A percentile compares a stretch with the other conserved stretches of the same genome.
phyloP scores from a whole-genome alignment of 257 asterid species.

The Pogostemon cablin region DNA sequence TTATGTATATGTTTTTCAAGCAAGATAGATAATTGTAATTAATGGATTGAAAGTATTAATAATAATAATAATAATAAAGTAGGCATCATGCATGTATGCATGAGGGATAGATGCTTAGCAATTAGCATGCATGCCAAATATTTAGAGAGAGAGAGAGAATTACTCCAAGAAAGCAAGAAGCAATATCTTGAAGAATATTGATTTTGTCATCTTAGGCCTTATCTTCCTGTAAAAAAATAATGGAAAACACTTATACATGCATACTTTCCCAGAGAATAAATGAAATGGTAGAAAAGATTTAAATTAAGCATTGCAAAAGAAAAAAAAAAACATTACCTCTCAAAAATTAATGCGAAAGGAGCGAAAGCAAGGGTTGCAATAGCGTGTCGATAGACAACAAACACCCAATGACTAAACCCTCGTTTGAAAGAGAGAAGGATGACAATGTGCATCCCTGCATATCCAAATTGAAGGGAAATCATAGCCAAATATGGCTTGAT shows the following conservation, averaged over 20 bases:
- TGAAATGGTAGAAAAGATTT: not conserved
- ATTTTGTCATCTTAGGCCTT: constrained; percentile 71
- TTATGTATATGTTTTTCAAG: not conserved
- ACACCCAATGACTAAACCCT: constrained; percentile 79
- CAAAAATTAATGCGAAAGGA: constrained; percentile 65
- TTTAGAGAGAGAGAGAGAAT: constrained; percentile 22
- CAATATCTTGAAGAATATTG: constrained; percentile 51
- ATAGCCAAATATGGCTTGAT: constrained; percentile 68
- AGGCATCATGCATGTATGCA: not conserved
- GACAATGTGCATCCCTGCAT: constrained; percentile 73
- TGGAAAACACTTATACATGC: not conserved
- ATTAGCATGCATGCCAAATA: no score
- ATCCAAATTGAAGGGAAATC: constrained; percentile 71
- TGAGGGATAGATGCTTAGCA: no score
- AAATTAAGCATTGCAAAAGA: not conserved
- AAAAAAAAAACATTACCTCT: constrained; percentile 39
- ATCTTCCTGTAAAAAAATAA: constrained; percentile 49
- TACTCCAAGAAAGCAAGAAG: constrained; percentile 72
- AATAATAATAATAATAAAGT: not conserved
- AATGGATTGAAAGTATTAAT: not conserved
- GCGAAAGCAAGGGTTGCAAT: constrained; percentile 60
- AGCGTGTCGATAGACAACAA: constrained; percentile 78
- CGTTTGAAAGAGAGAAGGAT: constrained; percentile 56
- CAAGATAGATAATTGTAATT: no score
- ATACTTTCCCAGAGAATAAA: not conserved